Base-by-base conservation (phyloP, 2,329 filamentous ascomycete species). In the Septoria petroselini region DNA sequence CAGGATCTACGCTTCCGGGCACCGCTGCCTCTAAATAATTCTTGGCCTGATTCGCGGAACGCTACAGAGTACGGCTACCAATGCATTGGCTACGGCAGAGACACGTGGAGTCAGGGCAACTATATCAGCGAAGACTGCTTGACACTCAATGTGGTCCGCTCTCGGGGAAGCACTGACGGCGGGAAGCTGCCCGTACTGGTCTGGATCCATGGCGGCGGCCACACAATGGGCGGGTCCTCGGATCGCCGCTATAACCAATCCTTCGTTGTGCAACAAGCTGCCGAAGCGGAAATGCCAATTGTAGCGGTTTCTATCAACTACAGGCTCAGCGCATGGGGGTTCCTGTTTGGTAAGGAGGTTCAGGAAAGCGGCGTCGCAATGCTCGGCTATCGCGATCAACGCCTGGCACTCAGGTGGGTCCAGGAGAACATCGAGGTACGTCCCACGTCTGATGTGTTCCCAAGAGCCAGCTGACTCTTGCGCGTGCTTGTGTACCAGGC, bases 271-370 rank as follows among this genome's bases (percentile, higher is more conserved):
- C 52, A 65, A 40, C 54, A 64, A 27, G 51, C 57, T 9, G 52
- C 45, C 3, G 51, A 63, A 35, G 48, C 52, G 2, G 60, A 58
- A 1, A 59, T 63, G 43, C 66, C 65, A 18, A 65, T 85, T 38
- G 69, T 86, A 27, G 78, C 73, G 15, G 73, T 85, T 46, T 78
- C 74, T 64, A 77, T 83, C 65, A 80, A 79, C 68, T 81, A 86
- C 65, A 76, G 84, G 7, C 74, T 87, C 44, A 81, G 82, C 3
- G 76, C 80, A 5, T 75, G 88, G 60, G 86, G 86, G 0, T 89
- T 91, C 67, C 66, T 87, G 18, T 78, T 80, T 14, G 82, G 75
- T 15, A 66, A 66, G 4, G 58, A 77, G 43, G 73, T 78, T 14
- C 71, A 75, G 14, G 74, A 75, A 25, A 75, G 75, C 41, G 82